Conservation (phyloP, 805 yeast species). For the Teunomyces stri region DNA sequence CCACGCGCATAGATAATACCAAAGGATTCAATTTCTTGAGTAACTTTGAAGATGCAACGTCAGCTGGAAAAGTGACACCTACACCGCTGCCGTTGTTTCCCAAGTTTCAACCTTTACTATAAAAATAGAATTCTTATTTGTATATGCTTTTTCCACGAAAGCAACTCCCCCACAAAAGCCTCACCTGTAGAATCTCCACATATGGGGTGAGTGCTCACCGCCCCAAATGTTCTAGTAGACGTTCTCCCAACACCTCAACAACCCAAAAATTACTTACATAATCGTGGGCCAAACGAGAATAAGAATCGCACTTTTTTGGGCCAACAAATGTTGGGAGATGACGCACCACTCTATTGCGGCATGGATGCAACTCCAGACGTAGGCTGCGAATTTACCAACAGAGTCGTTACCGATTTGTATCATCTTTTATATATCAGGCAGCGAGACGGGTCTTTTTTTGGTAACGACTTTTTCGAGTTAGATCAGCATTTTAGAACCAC, state of each 20-base stretch:
- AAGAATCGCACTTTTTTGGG: slow-evolving; percentile 11
- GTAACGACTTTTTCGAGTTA: slow-evolving; percentile 1
- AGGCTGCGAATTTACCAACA: slow-evolving; percentile 5
- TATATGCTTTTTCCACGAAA: not conserved
- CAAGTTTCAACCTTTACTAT: slow-evolving; percentile 31
- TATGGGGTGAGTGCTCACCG: too few species aligned
- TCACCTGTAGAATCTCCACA: not conserved
- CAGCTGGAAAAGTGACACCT: not conserved
- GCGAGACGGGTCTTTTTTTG: not conserved
- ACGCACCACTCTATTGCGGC: slow-evolving; percentile 5
- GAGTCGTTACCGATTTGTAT: not conserved
- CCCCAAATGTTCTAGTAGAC: not conserved
- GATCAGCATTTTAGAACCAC: not conserved
- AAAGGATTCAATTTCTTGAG: slow-evolving; percentile 18
- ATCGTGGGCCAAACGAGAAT: slow-evolving; percentile 5
- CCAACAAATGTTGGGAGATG: slow-evolving; percentile 16
- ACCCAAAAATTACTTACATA: slow-evolving; percentile 5
- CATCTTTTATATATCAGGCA: not conserved
- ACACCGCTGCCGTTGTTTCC: slow-evolving; percentile 27
- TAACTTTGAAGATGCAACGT: slow-evolving; percentile 19
- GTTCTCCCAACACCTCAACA: slow-evolving; percentile 4
- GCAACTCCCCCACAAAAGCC: not conserved
- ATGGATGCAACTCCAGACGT: not conserved
- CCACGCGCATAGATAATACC: not conserved
- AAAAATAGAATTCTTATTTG: not conserved